Conservation (phyloP, 257 asterid species). For the Jacaranda copaia region DNA sequence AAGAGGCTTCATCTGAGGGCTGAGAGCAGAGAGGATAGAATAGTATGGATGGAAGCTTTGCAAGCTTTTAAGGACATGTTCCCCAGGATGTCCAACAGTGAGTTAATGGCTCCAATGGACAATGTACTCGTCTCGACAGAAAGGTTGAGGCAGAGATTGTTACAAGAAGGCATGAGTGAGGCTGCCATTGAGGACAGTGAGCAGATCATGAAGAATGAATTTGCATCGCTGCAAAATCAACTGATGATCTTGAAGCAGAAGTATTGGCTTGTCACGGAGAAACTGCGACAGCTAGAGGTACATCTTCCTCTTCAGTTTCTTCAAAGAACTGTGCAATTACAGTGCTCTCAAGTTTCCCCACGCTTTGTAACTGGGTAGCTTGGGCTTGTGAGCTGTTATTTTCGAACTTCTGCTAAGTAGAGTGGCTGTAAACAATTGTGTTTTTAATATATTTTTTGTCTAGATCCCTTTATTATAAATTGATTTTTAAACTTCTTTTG, state of each 20-base stretch:
- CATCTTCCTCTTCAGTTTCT: slow-evolving; percentile 12
- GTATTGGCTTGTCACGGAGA: slow-evolving; percentile 81
- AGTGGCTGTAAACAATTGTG: background rate
- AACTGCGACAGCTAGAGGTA: slow-evolving; percentile 93
- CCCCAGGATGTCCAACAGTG: slow-evolving; percentile 96
- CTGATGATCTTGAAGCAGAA: slow-evolving; percentile 81
- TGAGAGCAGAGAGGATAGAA: slow-evolving; percentile 81
- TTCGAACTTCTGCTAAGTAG: background rate
- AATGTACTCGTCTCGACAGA: slow-evolving; percentile 71
- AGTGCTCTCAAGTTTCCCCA: slow-evolving; percentile 11
- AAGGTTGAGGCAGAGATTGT: slow-evolving; percentile 71
- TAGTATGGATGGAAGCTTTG: slow-evolving; percentile 90
- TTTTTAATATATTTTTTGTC: background rate
- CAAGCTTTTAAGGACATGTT: slow-evolving; percentile 91
- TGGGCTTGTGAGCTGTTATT: slow-evolving; percentile 14
- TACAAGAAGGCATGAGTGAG: slow-evolving; percentile 79
- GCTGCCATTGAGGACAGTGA: slow-evolving; percentile 79
- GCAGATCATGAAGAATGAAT: slow-evolving; percentile 81
- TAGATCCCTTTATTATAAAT: slow-evolving; percentile 18
- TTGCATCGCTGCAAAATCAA: slow-evolving; percentile 79
- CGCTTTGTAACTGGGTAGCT: slow-evolving; percentile 1
- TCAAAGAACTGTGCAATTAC: too few relatives aligned
- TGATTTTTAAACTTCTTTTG: background rate
- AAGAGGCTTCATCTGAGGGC: slow-evolving; percentile 94
- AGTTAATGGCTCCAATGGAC: slow-evolving; percentile 86